Percentiles rank a stretch among this genome's conserved stretches.
Conservation (phyloP, 164 flowering plant species). For the Kalanchoe fedtschenkoi region DNA sequence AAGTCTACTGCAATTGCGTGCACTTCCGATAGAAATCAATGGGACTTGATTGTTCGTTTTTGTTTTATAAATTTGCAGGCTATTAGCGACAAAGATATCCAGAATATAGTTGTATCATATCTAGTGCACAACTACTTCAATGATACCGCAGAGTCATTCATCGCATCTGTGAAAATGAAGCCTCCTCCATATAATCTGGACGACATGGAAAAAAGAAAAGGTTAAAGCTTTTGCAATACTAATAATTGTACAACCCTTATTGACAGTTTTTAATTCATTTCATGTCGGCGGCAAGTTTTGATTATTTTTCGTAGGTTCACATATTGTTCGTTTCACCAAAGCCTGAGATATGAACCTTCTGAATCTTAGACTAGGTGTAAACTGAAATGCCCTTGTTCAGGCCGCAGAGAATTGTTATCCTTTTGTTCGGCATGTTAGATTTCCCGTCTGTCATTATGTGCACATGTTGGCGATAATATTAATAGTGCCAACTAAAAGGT, state of each 20-base stretch:
- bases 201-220: slow-evolving; percentile 86
- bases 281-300: neutral
- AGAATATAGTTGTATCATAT: slow-evolving; percentile 67
- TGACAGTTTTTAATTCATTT: neutral
- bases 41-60: neutral
- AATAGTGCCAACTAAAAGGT: too few relatives aligned
- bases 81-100: slow-evolving; percentile 54
- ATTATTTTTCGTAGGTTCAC: neutral
- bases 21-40: neutral
- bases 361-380: too few relatives aligned
- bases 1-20: neutral
- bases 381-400: too few relatives aligned
- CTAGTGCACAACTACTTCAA: slow-evolving; percentile 83
- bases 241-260: neutral
- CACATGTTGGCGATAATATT: too few relatives aligned
- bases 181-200: slow-evolving; percentile 53
- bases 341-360: too few relatives aligned
- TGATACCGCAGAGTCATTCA: slow-evolving; percentile 76
- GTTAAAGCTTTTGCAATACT: slow-evolving; percentile 25
- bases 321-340: too few relatives aligned
- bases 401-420: too few relatives aligned
- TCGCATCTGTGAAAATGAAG: slow-evolving; percentile 57
- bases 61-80: slow-evolving; percentile 27
- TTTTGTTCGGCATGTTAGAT: too few relatives aligned
- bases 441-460: too few relatives aligned